Percentiles rank a stretch among this genome's conserved stretches.
Evolutionary conservation across 2,329 filamentous ascomycete species (phyloP).

Genomic region (Phialocephala sp.): DNA sequence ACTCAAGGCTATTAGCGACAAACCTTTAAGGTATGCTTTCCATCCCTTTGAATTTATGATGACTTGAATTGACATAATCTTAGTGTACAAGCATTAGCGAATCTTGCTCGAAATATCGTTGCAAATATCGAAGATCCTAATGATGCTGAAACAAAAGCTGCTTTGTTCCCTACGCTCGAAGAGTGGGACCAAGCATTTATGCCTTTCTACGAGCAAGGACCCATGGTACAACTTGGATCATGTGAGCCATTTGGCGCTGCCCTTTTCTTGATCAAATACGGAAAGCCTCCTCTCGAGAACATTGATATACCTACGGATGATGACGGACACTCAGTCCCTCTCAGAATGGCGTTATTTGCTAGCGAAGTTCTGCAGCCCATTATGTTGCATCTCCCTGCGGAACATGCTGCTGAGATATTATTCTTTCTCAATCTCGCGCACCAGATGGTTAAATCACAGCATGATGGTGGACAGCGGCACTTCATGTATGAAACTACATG

Average conservation of each 20-base stretch:
- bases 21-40: neutral
- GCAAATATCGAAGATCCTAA: slow-evolving; percentile 43
- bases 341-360: slow-evolving; percentile 78
- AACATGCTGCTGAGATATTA: neutral
- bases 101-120: neutral
- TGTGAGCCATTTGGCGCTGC: slow-evolving; percentile 78
- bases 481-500: neutral
- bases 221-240: slow-evolving; percentile 69
- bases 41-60: neutral
- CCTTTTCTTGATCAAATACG: slow-evolving; percentile 63
- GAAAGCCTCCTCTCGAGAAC: slow-evolving; percentile 30
- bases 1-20: neutral
- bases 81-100: neutral
- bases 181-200: slow-evolving; percentile 70
- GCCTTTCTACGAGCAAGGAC: slow-evolving; percentile 54
- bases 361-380: slow-evolving; percentile 53
- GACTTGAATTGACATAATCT: neutral
- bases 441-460: neutral
- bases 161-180: slow-evolving; percentile 66
- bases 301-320: slow-evolving; percentile 57
- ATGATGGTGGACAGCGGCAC: neutral
- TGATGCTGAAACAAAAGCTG: slow-evolving; percentile 42
- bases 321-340: slow-evolving; percentile 72
- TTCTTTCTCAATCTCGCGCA: neutral
- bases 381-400: slow-evolving; percentile 61